Base-by-base conservation (phyloP, 805 yeast species). In the Helenozyma baotianmanensis region DNA sequence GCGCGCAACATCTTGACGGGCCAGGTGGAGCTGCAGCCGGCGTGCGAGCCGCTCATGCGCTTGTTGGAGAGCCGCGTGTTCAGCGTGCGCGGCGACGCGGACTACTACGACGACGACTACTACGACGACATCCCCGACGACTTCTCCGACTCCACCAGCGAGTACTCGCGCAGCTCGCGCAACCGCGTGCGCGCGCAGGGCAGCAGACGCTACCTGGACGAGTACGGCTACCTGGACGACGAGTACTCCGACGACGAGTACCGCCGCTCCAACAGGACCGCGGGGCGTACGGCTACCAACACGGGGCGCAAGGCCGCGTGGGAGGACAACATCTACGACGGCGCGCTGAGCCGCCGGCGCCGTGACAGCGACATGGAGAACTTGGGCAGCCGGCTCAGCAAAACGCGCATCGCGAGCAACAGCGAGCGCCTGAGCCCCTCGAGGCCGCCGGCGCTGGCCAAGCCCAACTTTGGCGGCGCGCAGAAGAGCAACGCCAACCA, bases 11-110 rank as follows among this genome's bases (percentile, higher is more conserved):
- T 90, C 51, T 70, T 90, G 33, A 64, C 81, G 6, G 98, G 98
- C 24, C 74, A 82, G 45, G 85, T 90, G n/a, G 90, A 87, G 29
- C 76, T 96, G 3, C 97, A 97, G 2, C 87, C 96, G 18, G 88
- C 83, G 9, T 83, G 88, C 47, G 97, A 88, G 43, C 74, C 92
- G 4, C 71, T 90, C 43, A 79, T 87, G 77, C 74, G 95, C 50
- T 82, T 90, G 11, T 71, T 90, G 43, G 90, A 88, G 44, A 78
- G 92, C 19, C 74, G 89, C 46, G 95, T 87, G 1, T 92, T 90
- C 69, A 73, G 72, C 42, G 66, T 62, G 30, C 63, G 58, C 32
- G 66, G 66, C 8, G 75, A 66, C 27, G 70, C 68, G 38, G 75
- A 71, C 27, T 74, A 70, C 32, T 70, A 68, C 45, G 78, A 76